Conservation (phyloP, 2,329 filamentous ascomycete genomes). For the Malbranchea cinnamomea region DNA sequence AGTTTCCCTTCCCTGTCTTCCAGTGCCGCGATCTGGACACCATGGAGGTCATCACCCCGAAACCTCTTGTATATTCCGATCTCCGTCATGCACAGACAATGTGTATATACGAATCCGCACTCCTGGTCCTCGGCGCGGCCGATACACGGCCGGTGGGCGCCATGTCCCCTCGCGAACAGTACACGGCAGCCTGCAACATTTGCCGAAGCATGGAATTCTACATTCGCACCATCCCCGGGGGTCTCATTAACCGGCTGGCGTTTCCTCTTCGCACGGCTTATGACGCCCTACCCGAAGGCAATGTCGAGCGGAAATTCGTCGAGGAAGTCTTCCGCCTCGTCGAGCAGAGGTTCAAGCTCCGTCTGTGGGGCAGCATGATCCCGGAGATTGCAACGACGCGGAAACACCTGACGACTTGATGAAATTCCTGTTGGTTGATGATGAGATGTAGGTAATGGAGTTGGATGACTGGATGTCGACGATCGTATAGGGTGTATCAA, state of each 20-base stretch:
- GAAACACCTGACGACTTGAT: too few species aligned
- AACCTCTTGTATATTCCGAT: conserved; percentile 14
- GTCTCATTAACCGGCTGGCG: conserved; percentile 16
- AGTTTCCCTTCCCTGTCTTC: conserved; percentile 14
- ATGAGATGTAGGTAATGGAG: too few species aligned
- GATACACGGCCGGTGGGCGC: conserved; percentile 13
- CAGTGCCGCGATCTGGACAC: conserved; percentile 12
- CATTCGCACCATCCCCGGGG: conserved; percentile 14
- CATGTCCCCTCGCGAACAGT: conserved; percentile 13
- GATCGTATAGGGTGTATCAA: too few species aligned
- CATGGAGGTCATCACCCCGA: conserved; percentile 10
- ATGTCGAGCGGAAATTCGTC: conserved; percentile 15
- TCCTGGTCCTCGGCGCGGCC: conserved; percentile 13
- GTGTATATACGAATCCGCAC: conserved; percentile 15
- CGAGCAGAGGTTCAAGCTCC: conserved; percentile 4
- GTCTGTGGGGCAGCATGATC: conserved; percentile 4
- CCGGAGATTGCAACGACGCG: conserved; percentile 4
- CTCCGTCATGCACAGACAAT: conserved; percentile 14
- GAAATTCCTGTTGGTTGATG: too few species aligned
- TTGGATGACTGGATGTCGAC: too few species aligned
- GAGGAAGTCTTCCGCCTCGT: conserved; percentile 12
- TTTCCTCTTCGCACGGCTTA: conserved; percentile 17
- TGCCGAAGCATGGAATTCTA: conserved; percentile 19
- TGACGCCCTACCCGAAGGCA: conserved; percentile 15
- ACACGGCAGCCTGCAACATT: conserved; percentile 17